These are phyloP conservation scores for Gigaspora rosea DNA, from an alignment of 192 early-diverging fungal species.

Conservation along the genomic window DNA sequence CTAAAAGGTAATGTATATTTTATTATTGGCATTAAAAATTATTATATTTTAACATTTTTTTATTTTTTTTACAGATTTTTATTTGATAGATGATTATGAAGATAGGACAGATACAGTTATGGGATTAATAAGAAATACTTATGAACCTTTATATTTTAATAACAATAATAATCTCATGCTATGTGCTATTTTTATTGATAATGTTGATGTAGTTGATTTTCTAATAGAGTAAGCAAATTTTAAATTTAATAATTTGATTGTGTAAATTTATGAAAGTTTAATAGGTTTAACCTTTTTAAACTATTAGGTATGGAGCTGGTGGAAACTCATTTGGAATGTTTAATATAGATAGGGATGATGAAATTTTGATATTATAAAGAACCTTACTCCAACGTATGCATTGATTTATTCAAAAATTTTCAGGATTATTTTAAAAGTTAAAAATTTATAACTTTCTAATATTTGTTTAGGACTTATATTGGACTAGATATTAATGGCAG, in stretches of 20 bases:
- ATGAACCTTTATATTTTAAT: background rate
- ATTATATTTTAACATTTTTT: too few relatives aligned
- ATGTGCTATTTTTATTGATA: background rate
- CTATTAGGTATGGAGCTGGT: slow-evolving; percentile 5
- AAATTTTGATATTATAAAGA: background rate
- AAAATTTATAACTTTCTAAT: background rate
- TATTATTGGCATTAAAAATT: background rate
- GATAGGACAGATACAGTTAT: background rate
- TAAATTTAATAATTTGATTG: background rate
- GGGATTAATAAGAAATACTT: background rate
- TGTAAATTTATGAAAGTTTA: too few relatives aligned
- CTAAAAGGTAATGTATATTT: background rate
- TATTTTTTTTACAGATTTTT: too few relatives aligned
- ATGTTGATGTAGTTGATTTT: slow-evolving; percentile 1
- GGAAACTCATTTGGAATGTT: slow-evolving; percentile 23
- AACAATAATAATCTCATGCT: background rate
- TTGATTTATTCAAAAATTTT: background rate
- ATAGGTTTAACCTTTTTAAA: background rate
- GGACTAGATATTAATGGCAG: slow-evolving; percentile 6
- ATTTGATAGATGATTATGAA: background rate
- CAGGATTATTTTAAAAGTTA: too few relatives aligned
- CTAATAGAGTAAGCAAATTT: slow-evolving; percentile 10
- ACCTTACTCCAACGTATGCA: background rate
- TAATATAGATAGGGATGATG: slow-evolving; percentile 3
- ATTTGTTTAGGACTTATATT: background rate